A percentile compares a stretch with the other conserved stretches of the same genome.
Evolutionary conservation across 2,329 filamentous ascomycete genomes (phyloP).

Genomic region (Clarireedia hainanense): DNA sequence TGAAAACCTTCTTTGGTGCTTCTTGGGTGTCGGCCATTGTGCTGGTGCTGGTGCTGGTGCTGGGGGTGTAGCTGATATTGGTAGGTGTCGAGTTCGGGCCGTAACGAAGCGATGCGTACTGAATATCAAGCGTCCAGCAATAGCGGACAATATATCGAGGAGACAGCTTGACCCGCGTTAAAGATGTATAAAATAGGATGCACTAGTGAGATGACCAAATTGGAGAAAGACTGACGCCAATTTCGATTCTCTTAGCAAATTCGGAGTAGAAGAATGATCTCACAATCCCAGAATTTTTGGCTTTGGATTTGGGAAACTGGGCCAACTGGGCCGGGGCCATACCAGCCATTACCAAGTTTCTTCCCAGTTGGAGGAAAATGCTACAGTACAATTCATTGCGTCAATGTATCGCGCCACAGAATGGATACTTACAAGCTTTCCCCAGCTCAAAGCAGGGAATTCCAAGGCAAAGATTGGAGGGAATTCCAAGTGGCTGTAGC

Average conservation of each 20-base stretch:
- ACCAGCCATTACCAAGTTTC: constrained; percentile 3
- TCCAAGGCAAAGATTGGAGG: not conserved
- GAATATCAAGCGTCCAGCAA: constrained; percentile 2
- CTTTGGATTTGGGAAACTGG: too few relatives aligned
- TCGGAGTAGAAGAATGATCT: constrained; percentile 1
- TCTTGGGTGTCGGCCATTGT: constrained; percentile 7
- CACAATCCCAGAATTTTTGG: not conserved
- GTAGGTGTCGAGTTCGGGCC: not conserved
- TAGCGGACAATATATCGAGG: constrained; percentile 2
- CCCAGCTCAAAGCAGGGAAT: constrained; percentile 4
- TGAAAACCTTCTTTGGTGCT: constrained; percentile 9
- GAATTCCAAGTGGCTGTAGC: not conserved
- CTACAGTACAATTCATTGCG: constrained; percentile 1
- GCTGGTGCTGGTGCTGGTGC: not conserved
- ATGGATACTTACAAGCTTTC: constrained; percentile 1
- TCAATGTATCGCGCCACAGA: not conserved
- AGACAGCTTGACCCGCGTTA: constrained; percentile 1
- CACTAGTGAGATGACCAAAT: not conserved
- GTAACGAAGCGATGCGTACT: not conserved
- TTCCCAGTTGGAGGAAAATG: not conserved
- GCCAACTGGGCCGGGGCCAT: not conserved
- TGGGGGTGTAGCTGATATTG: not conserved
- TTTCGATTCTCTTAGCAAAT: constrained; percentile 7
- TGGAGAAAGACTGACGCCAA: not conserved
- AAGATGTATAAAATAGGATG: constrained; percentile 5